These are phyloP conservation scores for Candida sojae DNA, from an alignment of 1,139 yeast species.

Conservation along the genomic window DNA sequence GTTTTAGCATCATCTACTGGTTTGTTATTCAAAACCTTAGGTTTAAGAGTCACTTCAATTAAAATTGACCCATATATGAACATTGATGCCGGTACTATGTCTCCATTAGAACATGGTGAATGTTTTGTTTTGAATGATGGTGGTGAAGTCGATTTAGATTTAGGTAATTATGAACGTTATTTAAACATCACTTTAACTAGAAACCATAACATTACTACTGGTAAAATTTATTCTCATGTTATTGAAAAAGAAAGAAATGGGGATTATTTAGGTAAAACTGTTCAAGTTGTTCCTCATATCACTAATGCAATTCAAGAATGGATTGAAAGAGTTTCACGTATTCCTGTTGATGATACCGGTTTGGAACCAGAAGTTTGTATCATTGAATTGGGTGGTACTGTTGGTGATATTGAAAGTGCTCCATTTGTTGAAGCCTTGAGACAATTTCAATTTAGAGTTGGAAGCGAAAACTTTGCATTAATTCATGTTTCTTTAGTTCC, in stretches of 20 bases:
- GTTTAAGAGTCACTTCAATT: conserved; percentile 93
- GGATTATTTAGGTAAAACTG: conserved; percentile 98
- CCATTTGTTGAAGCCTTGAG: conserved; percentile 98
- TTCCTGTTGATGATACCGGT: conserved; percentile 93
- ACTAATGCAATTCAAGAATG: conserved; percentile 98
- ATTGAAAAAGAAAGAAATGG: conserved; percentile 96
- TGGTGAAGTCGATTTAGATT: conserved; percentile 97
- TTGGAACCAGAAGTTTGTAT: conserved; percentile 92
- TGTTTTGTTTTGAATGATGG: conserved; percentile 98
- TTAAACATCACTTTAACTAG: conserved; percentile 87
- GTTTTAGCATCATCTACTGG: conserved; percentile 98
- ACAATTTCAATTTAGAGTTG: conserved; percentile 98
- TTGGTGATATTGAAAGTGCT: conserved; percentile 98
- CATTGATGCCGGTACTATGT: conserved; percentile 99
- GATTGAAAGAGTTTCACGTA: conserved; percentile 89
- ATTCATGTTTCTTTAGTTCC: conserved; percentile 97
- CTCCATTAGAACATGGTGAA: conserved; percentile 98
- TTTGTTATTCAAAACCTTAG: conserved; percentile 86
- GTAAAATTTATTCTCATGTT: conserved; percentile 92
- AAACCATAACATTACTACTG: conserved; percentile 97
- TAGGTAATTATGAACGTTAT: conserved; percentile 97
- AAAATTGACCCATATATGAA: conserved; percentile 99
- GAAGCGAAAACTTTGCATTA: conserved; percentile 88
- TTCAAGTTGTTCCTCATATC: conserved; percentile 97
- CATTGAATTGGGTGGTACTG: conserved; percentile 98